Conservation (phyloP, 129 eudicot species). For the Lactuca saligna region DNA sequence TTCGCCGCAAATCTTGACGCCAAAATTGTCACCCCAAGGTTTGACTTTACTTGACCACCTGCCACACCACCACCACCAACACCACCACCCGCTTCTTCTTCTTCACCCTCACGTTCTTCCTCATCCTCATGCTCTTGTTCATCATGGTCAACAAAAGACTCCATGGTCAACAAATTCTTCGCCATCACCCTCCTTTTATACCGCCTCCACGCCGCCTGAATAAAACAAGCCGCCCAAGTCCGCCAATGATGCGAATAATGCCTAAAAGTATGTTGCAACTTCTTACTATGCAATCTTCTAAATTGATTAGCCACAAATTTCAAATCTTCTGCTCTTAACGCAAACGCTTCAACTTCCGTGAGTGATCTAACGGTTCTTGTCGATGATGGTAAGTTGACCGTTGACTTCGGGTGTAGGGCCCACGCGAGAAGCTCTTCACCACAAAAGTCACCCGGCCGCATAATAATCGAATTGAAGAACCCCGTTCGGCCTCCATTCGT, state of each 20-base stretch:
- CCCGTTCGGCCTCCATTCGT: conserved; percentile 98
- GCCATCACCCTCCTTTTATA: conserved; percentile 69
- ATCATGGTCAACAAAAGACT: conserved; percentile 56
- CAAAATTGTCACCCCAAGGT: conserved; percentile 71
- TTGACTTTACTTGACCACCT: conserved; percentile 37
- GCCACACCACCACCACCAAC: conserved; percentile 14
- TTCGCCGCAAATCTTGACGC: conserved; percentile 96
- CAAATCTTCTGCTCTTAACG: conserved; percentile 87
- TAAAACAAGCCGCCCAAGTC: conserved; percentile 98
- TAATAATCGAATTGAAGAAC: conserved; percentile 73
- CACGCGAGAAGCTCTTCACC: conserved; percentile 96
- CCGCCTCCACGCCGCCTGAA: conserved; percentile 97
- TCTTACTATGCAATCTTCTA: conserved; percentile 90
- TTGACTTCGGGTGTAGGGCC: conserved; percentile 94
- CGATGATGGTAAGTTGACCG: conserved; percentile 84
- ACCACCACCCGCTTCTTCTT: conserved; percentile 30
- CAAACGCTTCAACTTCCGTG: conserved; percentile 93
- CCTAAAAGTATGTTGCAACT: conserved; percentile 92
- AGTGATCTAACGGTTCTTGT: conserved; percentile 88
- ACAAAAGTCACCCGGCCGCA: conserved; percentile 90
- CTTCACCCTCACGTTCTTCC: conserved; percentile 40
- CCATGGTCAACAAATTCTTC: conserved; percentile 55
- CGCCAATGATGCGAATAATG: conserved; percentile 97
- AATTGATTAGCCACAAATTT: conserved; percentile 94
- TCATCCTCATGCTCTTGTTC: conserved; percentile 33